Conservation (phyloP, 2,329 filamentous ascomycete genomes). For the Alternaria hordeiaustralica region DNA sequence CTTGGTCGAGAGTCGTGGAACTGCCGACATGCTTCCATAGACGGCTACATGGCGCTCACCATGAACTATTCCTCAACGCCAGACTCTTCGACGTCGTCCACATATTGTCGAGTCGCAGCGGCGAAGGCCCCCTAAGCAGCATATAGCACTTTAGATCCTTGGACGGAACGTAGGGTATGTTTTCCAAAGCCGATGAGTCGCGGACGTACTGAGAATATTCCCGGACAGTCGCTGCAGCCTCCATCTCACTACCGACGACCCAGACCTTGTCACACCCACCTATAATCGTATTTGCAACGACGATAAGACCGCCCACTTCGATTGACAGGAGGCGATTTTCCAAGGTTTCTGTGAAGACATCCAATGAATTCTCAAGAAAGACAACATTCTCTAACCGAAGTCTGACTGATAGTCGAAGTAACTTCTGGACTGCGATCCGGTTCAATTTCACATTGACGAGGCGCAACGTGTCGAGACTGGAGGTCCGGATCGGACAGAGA, state of each 20-base stretch:
- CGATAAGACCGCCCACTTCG: neutral
- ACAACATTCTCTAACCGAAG: neutral
- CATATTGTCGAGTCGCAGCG: neutral
- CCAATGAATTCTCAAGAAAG: neutral
- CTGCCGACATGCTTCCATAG: neutral
- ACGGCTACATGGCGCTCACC: neutral
- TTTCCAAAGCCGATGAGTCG: neutral
- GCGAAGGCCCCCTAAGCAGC: neutral
- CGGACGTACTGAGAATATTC: neutral
- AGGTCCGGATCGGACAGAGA: neutral
- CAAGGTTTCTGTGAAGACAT: neutral
- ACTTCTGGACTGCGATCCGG: neutral
- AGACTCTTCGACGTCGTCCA: neutral
- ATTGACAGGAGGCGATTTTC: neutral
- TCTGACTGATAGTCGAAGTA: neutral
- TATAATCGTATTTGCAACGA: neutral
- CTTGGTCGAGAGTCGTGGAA: neutral
- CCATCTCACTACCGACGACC: neutral
- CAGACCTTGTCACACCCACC: neutral
- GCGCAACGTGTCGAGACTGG: neutral
- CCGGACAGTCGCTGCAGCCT: neutral
- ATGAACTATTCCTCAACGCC: neutral
- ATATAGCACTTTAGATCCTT: neutral
- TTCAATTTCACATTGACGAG: neutral
- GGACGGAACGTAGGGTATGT: neutral